phyloP scores from a whole-genome alignment of 2,329 filamentous ascomycete species.

The Talaromyces amestolkiae region DNA sequence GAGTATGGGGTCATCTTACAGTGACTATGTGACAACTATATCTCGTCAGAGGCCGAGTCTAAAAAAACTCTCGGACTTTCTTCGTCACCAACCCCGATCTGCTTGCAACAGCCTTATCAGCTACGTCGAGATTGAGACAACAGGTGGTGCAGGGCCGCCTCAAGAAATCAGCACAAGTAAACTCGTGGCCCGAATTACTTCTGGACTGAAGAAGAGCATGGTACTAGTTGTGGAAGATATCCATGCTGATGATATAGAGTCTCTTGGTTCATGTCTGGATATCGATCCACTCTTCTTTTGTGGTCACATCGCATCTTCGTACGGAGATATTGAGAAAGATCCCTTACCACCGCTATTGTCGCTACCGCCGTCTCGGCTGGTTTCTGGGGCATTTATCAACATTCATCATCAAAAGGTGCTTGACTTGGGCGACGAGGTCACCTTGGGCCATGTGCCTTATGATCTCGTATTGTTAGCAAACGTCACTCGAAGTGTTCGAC shows the following conservation, averaged over 20 bases:
- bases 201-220: background rate
- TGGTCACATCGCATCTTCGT: background rate
- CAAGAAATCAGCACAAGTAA: background rate
- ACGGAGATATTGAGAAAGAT: background rate
- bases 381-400: background rate
- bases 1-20: background rate
- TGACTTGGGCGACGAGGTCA: background rate
- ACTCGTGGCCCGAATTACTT: background rate
- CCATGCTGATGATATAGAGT: background rate
- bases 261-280: constrained; percentile 4
- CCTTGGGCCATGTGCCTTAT: background rate
- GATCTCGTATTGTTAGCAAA: background rate
- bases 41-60: background rate
- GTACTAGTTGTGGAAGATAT: background rate
- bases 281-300: constrained; percentile 13
- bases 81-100: background rate
- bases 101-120: background rate
- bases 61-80: background rate
- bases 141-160: background rate
- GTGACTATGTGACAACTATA: background rate
- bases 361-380: background rate
- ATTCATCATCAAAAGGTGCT: background rate
- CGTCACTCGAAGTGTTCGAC: background rate
- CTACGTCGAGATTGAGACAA: background rate
- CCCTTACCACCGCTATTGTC: background rate